phyloP scores from a whole-genome alignment of 129 eudicot genomes.

The Logfia minima region DNA sequence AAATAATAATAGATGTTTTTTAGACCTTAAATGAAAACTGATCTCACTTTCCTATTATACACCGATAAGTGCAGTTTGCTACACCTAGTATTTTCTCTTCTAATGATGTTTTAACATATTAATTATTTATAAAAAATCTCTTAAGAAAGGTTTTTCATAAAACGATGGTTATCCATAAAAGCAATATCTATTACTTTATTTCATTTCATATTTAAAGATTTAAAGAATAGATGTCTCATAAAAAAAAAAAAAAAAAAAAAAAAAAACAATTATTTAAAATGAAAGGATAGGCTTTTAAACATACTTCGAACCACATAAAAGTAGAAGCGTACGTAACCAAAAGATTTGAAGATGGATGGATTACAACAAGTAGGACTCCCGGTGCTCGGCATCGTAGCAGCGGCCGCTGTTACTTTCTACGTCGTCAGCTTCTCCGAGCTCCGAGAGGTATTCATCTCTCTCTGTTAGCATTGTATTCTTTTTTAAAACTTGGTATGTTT shows the following conservation, averaged over 20 bases:
- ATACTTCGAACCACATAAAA: slow-evolving; percentile 2
- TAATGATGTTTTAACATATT: too few relatives aligned
- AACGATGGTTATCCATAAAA: too few relatives aligned
- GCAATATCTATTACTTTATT: too few relatives aligned
- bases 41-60: too few relatives aligned
- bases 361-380: slow-evolving; percentile 76
- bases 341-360: slow-evolving; percentile 48
- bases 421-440: slow-evolving; percentile 84
- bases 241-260: background rate
- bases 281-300: background rate
- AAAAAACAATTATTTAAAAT: background rate
- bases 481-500: background rate
- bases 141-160: too few relatives aligned
- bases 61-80: too few relatives aligned
- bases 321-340: background rate
- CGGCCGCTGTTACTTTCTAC: slow-evolving; percentile 89
- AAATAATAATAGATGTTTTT: too few relatives aligned
- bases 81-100: too few relatives aligned
- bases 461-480: background rate
- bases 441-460: slow-evolving; percentile 57
- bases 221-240: background rate
- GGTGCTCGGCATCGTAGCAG: slow-evolving; percentile 70
- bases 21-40: too few relatives aligned
- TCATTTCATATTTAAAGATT: background rate
- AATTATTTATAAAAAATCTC: too few relatives aligned